Evolutionary conservation across 768 basidiomycete genomes (phyloP).

Genomic region (Kwoniella sp.): DNA sequence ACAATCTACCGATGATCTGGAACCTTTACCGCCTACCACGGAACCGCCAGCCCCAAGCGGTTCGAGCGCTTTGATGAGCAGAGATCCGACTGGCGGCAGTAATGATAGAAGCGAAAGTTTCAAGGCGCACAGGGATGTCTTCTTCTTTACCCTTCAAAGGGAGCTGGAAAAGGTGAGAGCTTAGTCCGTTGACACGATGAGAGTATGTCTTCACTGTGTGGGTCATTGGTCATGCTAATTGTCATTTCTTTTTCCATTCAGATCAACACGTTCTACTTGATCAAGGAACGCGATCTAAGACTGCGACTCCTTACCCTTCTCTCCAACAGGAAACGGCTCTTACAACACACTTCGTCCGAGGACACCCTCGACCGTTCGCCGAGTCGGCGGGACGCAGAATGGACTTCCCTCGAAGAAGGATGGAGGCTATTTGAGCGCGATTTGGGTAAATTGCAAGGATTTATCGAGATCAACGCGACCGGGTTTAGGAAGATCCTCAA

Average conservation of each 20-base stretch:
- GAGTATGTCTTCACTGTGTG: background rate
- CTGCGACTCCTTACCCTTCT: conserved; percentile 88
- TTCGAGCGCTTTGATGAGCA: conserved; percentile 22
- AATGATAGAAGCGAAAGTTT: conserved; percentile 79
- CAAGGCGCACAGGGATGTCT: conserved; percentile 92
- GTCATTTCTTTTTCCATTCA: conserved; percentile 53
- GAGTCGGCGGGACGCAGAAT: conserved; percentile 69
- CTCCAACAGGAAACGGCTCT: conserved; percentile 81
- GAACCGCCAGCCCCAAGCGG: conserved; percentile 48
- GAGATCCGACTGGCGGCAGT: conserved; percentile 61
- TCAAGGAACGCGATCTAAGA: conserved; percentile 93
- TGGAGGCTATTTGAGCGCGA: conserved; percentile 92
- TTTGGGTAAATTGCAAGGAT: conserved; percentile 94
- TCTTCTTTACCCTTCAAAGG: conserved; percentile 97
- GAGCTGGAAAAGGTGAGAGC: conserved; percentile 86
- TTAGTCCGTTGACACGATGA: background rate
- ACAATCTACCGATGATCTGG: conserved; percentile 36
- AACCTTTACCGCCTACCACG: conserved; percentile 49
- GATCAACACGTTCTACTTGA: conserved; percentile 98
- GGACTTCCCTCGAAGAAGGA: conserved; percentile 94
- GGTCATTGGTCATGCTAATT: background rate
- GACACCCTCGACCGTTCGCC: conserved; percentile 31
- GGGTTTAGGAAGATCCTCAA: conserved; percentile 97
- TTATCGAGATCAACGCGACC: conserved; percentile 93
- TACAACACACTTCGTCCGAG: conserved; percentile 60